These are phyloP conservation scores for Malassezia nana DNA, from an alignment of 1,284 basidiomycete genomes.

Conservation along the genomic window DNA sequence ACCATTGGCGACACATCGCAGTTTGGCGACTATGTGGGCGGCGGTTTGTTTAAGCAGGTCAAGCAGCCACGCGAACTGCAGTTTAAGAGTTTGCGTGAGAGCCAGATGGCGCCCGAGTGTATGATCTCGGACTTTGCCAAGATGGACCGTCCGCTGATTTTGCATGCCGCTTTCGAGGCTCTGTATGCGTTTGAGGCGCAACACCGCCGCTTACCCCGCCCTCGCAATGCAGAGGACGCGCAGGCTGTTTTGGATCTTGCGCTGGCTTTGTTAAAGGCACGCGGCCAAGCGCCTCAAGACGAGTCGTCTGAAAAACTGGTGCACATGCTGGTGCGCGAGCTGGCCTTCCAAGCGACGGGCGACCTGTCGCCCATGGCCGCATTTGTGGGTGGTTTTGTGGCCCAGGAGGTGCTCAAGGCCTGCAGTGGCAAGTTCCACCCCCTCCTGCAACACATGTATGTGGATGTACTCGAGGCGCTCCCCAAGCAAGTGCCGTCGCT, in stretches of 20 bases:
- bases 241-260: slow-evolving; percentile 62
- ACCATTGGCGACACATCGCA: slow-evolving; percentile 47
- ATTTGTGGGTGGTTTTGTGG: slow-evolving; percentile 92
- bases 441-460: slow-evolving; percentile 88
- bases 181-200: slow-evolving; percentile 69
- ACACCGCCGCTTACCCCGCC: slow-evolving; percentile 64
- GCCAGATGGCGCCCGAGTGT: slow-evolving; percentile 69
- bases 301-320: slow-evolving; percentile 55
- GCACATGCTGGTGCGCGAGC: slow-evolving; percentile 66
- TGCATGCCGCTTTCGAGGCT: slow-evolving; percentile 92
- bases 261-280: slow-evolving; percentile 58
- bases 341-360: slow-evolving; percentile 86
- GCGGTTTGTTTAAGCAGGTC: slow-evolving; percentile 94
- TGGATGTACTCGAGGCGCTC: slow-evolving; percentile 86
- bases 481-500: slow-evolving; percentile 50
- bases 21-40: slow-evolving; percentile 65
- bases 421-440: slow-evolving; percentile 98
- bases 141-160: slow-evolving; percentile 78
- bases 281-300: slow-evolving; percentile 58
- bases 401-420: slow-evolving; percentile 94
- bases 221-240: slow-evolving; percentile 76
- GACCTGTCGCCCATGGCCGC: slow-evolving; percentile 84
- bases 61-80: slow-evolving; percentile 92
- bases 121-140: slow-evolving; percentile 97
- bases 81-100: slow-evolving; percentile 78